Evolutionary conservation across 2,329 filamentous ascomycete genomes (phyloP).

Genomic region (Trichophyton verrucosum): DNA sequence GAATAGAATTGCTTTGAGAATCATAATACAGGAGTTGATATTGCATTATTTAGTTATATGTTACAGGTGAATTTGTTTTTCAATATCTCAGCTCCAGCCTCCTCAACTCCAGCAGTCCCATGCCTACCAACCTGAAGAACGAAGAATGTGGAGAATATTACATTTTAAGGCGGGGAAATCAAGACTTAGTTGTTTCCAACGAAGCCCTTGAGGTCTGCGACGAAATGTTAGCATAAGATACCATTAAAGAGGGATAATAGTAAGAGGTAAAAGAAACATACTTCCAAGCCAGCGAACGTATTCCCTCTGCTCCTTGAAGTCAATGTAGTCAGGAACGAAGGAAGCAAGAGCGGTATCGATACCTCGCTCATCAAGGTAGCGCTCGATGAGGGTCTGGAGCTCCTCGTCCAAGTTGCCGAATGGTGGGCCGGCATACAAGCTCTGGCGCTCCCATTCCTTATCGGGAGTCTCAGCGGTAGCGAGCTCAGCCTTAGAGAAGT

Average conservation of each 20-base stretch:
- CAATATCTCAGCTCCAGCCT: not conserved
- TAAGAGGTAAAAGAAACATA: slow-evolving; percentile 24
- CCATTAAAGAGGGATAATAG: not conserved
- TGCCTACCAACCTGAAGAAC: not conserved
- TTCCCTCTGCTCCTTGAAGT: slow-evolving; percentile 97
- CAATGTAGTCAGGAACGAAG: slow-evolving; percentile 92
- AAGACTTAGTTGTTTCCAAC: slow-evolving; percentile 40
- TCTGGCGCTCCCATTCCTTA: slow-evolving; percentile 60
- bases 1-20: not conserved
- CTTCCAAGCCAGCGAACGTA: slow-evolving; percentile 79
- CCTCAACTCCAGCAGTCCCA: slow-evolving; percentile 1
- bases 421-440: slow-evolving; percentile 77
- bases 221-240: not conserved
- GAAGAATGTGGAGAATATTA: not conserved
- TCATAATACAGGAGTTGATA: not conserved
- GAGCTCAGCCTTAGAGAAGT: slow-evolving; percentile 65
- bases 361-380: slow-evolving; percentile 88
- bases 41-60: slow-evolving; percentile 2
- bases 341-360: slow-evolving; percentile 75
- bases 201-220: slow-evolving; percentile 65
- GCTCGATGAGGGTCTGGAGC: slow-evolving; percentile 80
- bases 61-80: slow-evolving; percentile 5
- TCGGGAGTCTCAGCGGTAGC: slow-evolving; percentile 67
- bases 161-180: not conserved
- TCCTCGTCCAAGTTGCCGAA: slow-evolving; percentile 95